Evolutionary conservation across 345 rosid species (phyloP), one percentile per base, ranked within the genome.

Genomic region (Camelina sativa): DNA sequence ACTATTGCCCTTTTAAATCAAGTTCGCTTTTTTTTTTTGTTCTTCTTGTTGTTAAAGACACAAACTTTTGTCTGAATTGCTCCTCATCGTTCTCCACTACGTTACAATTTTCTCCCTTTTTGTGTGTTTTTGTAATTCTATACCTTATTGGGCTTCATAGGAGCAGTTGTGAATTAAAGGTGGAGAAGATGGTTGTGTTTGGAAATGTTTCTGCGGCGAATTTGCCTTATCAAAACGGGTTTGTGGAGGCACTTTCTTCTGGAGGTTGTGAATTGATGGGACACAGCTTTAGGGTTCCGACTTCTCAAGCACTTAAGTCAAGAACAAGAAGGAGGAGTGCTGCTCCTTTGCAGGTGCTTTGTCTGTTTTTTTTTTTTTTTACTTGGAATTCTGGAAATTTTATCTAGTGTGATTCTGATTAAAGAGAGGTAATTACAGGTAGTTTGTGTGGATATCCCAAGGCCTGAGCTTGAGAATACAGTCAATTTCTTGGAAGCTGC

Each of bases 401-500:
- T 28, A 43, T 57, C 2, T 17, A 19, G 13, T 41, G 28, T 6
- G 2, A 6, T 48, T 47, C 6, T 66, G 65, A 46, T 55, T 55
- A 60, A 43, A 67, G 10, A 41, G 62, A 65, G 17, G 32, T 17
- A 6, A 17, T 35, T 57, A 32, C 80, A 93, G 97, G 90, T 91
- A 4, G 87, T 87, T 71, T 94, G 96, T 72, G 81, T 91, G 71
- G 96, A 94, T 84, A 85, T 84, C 38, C 96, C 90, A 73, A 84
- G 97, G 60, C 97, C 96, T 2, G 95, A 94, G 78, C 81, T 94
- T 62, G 97, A 94, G 44, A 87, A 73, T 54, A 86, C 93, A 4
- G 80, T 74, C 10, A 91, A 88, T 79, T 94, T 91, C 80, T 79
- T 94, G 79, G 97, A 91, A 83, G 97, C 97, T 70, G 95, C 98